These are phyloP conservation scores for Podila minutissima DNA, from an alignment of 192 early-diverging fungal species.

Conservation along the genomic window DNA sequence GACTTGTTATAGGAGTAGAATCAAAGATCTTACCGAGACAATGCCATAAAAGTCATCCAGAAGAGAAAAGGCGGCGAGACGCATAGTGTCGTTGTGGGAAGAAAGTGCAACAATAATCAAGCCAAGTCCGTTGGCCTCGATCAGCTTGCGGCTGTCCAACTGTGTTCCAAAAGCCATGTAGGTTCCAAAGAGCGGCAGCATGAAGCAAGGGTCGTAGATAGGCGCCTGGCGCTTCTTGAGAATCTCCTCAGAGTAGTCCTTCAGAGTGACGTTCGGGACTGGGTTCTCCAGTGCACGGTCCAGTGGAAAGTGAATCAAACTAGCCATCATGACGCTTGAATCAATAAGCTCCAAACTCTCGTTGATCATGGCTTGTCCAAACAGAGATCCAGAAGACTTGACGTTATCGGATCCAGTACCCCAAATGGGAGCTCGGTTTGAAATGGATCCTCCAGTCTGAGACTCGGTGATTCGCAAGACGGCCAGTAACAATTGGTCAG, in stretches of 20 bases:
- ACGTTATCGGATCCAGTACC: slow-evolving; percentile 57
- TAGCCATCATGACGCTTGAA: slow-evolving; percentile 68
- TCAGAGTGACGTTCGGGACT: not conserved
- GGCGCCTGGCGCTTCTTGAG: slow-evolving; percentile 32
- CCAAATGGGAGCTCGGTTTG: slow-evolving; percentile 67
- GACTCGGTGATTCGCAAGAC: slow-evolving; percentile 69
- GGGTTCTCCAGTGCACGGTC: slow-evolving; percentile 45
- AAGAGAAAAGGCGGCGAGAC: slow-evolving; percentile 72
- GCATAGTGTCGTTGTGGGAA: slow-evolving; percentile 58
- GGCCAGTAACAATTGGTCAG: slow-evolving; percentile 66
- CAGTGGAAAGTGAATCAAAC: slow-evolving; percentile 64
- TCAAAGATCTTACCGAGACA: slow-evolving; percentile 54
- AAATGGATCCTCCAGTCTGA: slow-evolving; percentile 65
- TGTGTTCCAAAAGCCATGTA: slow-evolving; percentile 56
- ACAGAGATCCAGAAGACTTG: slow-evolving; percentile 38
- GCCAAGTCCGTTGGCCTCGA: slow-evolving; percentile 78
- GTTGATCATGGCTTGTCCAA: slow-evolving; percentile 53
- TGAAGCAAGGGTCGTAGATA: slow-evolving; percentile 74
- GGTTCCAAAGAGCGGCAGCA: slow-evolving; percentile 75
- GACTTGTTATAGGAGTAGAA: too few relatives aligned
- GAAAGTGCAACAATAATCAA: slow-evolving; percentile 73
- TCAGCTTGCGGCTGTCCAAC: slow-evolving; percentile 68
- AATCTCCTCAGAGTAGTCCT: slow-evolving; percentile 17
- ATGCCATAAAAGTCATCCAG: slow-evolving; percentile 71
- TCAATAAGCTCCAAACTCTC: slow-evolving; percentile 73